Evolutionary conservation across 164 flowering plant species (phyloP).

Genomic region (Echeveria elegans): DNA sequence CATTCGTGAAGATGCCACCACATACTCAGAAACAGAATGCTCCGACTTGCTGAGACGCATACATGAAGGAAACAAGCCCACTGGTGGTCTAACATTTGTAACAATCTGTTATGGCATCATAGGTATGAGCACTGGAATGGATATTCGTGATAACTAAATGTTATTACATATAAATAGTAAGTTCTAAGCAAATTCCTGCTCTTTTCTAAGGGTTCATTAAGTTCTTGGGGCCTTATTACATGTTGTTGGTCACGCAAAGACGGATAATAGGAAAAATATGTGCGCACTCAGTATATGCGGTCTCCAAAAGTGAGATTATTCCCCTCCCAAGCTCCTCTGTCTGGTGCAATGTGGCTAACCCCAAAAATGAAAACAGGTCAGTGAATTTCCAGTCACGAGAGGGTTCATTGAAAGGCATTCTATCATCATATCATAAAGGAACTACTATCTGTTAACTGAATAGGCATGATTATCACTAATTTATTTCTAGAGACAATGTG

Average conservation of each 20-base stretch:
- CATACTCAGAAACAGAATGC: slow-evolving; percentile 68
- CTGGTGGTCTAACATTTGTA: slow-evolving; percentile 87
- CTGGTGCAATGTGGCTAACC: slow-evolving; percentile 54
- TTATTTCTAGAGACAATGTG: neutral
- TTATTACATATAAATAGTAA: neutral
- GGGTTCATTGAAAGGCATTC: neutral
- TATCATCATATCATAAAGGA: no score
- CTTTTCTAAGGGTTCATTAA: slow-evolving; percentile 63
- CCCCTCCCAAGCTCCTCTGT: slow-evolving; percentile 60
- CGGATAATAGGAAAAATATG: slow-evolving; percentile 78
- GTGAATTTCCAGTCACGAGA: slow-evolving; percentile 16
- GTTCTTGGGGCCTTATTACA: slow-evolving; percentile 93
- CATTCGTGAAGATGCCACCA: slow-evolving; percentile 65
- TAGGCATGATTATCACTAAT: neutral
- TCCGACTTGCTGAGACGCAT: slow-evolving; percentile 61
- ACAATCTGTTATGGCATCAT: slow-evolving; percentile 84
- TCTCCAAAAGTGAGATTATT: slow-evolving; percentile 79
- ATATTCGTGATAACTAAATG: neutral
- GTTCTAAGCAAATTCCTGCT: slow-evolving; percentile 11
- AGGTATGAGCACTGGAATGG: slow-evolving; percentile 38
- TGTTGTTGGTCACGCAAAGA: slow-evolving; percentile 91
- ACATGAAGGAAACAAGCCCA: slow-evolving; percentile 74
- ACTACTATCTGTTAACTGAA: no score
- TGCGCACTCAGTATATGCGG: slow-evolving; percentile 75
- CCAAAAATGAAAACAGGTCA: slow-evolving; percentile 96